These are phyloP conservation scores for Cairneyella variabilis DNA, from an alignment of 495 filamentous ascomycete genomes.

Conservation along the genomic window DNA sequence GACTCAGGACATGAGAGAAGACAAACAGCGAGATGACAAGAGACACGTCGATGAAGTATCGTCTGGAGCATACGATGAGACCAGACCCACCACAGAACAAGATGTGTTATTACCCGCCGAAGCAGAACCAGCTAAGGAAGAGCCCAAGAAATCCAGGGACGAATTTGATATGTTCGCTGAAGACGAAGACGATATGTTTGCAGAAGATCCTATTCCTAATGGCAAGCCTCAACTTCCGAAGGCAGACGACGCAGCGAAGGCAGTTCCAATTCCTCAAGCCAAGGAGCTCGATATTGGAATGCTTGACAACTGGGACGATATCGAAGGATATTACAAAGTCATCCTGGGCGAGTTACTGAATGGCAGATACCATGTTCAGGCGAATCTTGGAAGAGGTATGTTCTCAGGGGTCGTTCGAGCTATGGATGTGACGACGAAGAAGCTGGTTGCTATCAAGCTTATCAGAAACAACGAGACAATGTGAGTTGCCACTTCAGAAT, in stretches of 20 bases:
- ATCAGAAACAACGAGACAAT: conserved; percentile 93
- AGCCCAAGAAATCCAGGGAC: conserved; percentile 34
- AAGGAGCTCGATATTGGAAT: conserved; percentile 74
- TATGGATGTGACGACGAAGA: conserved; percentile 67
- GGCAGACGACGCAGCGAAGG: conserved; percentile 30
- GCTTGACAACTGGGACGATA: conserved; percentile 90
- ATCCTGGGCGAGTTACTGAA: conserved; percentile 86
- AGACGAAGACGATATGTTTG: conserved; percentile 87
- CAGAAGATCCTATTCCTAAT: conserved; percentile 41
- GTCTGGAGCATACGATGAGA: conserved; percentile 61
- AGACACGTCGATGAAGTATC: conserved; percentile 54
- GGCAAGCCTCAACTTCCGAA: conserved; percentile 23
- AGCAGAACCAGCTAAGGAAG: conserved; percentile 1
- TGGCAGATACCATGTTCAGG: conserved; percentile 79
- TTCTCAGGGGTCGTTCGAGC: conserved; percentile 95
- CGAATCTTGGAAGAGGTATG: conserved; percentile 89
- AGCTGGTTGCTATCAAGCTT: conserved; percentile 84
- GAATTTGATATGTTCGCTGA: conserved; percentile 97
- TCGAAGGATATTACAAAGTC: conserved; percentile 92
- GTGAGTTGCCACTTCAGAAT: conserved; percentile 31
- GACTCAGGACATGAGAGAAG: conserved; percentile 87
- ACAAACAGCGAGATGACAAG: conserved; percentile 66
- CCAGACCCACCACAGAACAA: conserved; percentile 44
- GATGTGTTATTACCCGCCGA: conserved; percentile 47
- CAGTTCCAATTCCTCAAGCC: conserved; percentile 48